A percentile compares a stretch with the other conserved stretches of the same genome.
phyloP scores from a whole-genome alignment of 257 asterid species.

The Solanum okadae region DNA sequence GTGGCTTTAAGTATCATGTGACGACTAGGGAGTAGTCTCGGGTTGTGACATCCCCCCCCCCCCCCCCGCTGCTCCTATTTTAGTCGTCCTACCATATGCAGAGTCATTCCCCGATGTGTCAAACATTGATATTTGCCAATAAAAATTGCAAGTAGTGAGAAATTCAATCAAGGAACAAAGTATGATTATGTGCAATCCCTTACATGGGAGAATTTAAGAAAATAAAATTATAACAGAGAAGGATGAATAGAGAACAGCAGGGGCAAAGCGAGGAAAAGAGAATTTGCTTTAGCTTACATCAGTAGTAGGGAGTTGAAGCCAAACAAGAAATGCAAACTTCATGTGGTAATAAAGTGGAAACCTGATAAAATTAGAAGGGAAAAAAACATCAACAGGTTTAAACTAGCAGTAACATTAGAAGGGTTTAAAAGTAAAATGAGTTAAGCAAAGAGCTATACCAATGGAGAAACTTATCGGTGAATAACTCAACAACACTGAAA shows the following conservation, averaged over 20 bases:
- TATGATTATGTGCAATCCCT: background rate
- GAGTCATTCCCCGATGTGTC: background rate
- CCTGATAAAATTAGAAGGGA: conserved; percentile 42
- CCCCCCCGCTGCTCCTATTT: background rate
- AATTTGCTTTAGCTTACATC: conserved; percentile 46
- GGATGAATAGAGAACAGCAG: conserved; percentile 1
- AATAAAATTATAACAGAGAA: background rate
- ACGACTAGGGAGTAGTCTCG: background rate
- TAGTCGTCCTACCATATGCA: background rate
- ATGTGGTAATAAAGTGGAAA: conserved; percentile 72
- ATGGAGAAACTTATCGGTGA: conserved; percentile 68
- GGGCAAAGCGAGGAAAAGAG: background rate
- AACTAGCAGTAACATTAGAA: background rate
- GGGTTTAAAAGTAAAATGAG: background rate
- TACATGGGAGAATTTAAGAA: background rate
- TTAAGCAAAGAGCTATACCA: conserved; percentile 41
- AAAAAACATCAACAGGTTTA: background rate
- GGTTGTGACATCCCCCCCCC: background rate
- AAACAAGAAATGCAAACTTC: conserved; percentile 96
- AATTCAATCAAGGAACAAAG: background rate
- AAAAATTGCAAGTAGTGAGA: background rate
- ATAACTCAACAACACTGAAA: conserved; percentile 61
- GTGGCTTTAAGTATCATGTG: background rate
- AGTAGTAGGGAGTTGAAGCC: conserved; percentile 87
- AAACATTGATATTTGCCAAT: background rate